Conservation (phyloP, 2,329 filamentous ascomycete species). For the Cordyceps farinosa region DNA sequence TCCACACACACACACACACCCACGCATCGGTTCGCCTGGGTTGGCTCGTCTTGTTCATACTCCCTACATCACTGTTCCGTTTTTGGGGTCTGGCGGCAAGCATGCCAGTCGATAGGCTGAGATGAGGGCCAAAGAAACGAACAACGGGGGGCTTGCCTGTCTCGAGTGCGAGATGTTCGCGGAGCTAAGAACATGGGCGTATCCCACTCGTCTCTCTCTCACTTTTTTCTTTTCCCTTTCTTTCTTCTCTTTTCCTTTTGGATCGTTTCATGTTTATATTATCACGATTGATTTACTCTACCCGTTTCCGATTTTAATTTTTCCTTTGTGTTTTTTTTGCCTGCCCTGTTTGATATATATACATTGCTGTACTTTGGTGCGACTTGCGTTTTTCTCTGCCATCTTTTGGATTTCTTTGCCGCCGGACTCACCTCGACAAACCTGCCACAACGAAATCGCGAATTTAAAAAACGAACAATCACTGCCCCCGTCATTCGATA, state of each 20-base stretch:
- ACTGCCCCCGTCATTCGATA: not conserved
- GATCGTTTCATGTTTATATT: slow-evolving; percentile 19
- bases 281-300: not conserved
- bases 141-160: not conserved
- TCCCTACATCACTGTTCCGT: not conserved
- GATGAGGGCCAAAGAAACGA: not conserved
- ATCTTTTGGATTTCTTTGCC: not conserved
- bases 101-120: slow-evolving; percentile 14
- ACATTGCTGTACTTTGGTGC: not conserved
- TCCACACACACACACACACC: not conserved
- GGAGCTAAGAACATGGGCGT: not conserved
- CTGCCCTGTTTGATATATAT: slow-evolving; percentile 9
- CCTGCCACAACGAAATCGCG: no score
- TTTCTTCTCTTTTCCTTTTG: slow-evolving; percentile 4
- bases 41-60: not conserved
- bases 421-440: not conserved
- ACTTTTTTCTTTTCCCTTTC: not conserved
- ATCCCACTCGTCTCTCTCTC: not conserved
- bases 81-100: slow-evolving; percentile 10
- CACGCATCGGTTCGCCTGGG: no score
- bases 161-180: not conserved
- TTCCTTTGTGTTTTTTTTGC: not conserved
- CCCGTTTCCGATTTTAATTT: not conserved
- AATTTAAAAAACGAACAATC: no score
- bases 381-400: not conserved